A percentile compares a stretch with the other conserved stretches of the same genome.
Evolutionary conservation across 1,284 basidiomycete species (phyloP).

Genomic region (Apiotrichum brassicae): DNA sequence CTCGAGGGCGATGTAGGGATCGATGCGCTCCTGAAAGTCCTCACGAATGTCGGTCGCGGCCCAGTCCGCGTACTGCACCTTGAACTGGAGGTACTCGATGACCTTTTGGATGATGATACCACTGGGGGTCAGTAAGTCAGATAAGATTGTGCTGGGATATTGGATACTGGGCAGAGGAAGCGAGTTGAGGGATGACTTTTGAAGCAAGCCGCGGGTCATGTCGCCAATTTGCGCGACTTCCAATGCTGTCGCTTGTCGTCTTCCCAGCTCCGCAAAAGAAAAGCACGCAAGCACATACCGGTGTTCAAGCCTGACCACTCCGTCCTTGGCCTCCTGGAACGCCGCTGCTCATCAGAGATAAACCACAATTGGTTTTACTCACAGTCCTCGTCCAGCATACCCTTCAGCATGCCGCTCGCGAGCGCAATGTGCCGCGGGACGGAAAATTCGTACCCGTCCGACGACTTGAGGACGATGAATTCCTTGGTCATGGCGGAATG

Average conservation of each 20-base stretch:
- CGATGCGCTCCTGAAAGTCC: slow-evolving; percentile 53
- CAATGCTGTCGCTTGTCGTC: too few relatives aligned
- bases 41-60: slow-evolving; percentile 49
- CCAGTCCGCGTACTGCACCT: slow-evolving; percentile 49
- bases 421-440: slow-evolving; percentile 41
- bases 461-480: slow-evolving; percentile 42
- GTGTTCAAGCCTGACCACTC: slow-evolving; percentile 44
- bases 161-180: too few relatives aligned
- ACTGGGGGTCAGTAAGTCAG: slow-evolving; percentile 16
- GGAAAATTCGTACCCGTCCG: slow-evolving; percentile 44
- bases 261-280: too few relatives aligned
- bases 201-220: too few relatives aligned
- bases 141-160: too few relatives aligned
- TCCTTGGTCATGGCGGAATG: slow-evolving; percentile 17
- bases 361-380: slow-evolving; percentile 7
- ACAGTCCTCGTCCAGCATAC: slow-evolving; percentile 46
- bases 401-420: slow-evolving; percentile 43
- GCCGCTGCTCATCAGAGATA: slow-evolving; percentile 27
- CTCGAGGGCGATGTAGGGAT: slow-evolving; percentile 55
- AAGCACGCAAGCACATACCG: slow-evolving; percentile 30
- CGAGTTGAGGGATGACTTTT: too few relatives aligned
- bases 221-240: too few relatives aligned
- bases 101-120: slow-evolving; percentile 54
- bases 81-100: slow-evolving; percentile 54
- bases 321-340: slow-evolving; percentile 46